phyloP scores from a whole-genome alignment of 495 filamentous ascomycete genomes.

The Glarea lozoyensis region DNA sequence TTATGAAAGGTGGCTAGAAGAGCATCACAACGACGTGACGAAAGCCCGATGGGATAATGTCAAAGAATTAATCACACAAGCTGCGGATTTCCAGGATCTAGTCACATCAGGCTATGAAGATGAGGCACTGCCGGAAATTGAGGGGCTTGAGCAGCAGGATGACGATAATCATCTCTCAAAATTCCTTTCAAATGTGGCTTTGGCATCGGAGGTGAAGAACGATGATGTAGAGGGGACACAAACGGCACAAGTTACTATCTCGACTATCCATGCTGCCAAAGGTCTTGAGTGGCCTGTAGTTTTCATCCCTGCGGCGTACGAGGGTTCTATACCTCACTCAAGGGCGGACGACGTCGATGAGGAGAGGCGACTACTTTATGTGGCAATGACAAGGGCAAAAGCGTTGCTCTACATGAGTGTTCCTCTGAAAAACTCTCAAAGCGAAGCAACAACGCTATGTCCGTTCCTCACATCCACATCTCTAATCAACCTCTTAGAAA shows the following conservation, averaged over 20 bases:
- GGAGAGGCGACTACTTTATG: conserved; percentile 85
- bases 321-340: conserved; percentile 91
- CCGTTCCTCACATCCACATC: conserved; percentile 48
- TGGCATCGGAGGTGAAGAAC: conserved; percentile 67
- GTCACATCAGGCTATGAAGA: conserved; percentile 34
- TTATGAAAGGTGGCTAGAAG: conserved; percentile 64
- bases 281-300: conserved; percentile 97
- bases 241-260: conserved; percentile 73
- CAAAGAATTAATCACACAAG: conserved; percentile 74
- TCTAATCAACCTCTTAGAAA: conserved; percentile 39
- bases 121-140: conserved; percentile 65
- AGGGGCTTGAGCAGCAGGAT: conserved; percentile 62
- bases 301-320: conserved; percentile 85
- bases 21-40: conserved; percentile 63
- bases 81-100: conserved; percentile 54
- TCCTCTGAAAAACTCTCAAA: conserved; percentile 54
- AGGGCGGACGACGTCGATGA: conserved; percentile 84
- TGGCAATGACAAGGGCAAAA: conserved; percentile 96
- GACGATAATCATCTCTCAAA: conserved; percentile 62
- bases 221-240: conserved; percentile 47
- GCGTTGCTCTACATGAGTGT: conserved; percentile 85
- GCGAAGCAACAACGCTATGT: conserved; percentile 54
- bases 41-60: conserved; percentile 88
- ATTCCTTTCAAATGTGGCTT: conserved; percentile 83
- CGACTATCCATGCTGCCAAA: conserved; percentile 95